Conservation (phyloP, 495 filamentous ascomycete genomes). For the Penicillium subrubescens region DNA sequence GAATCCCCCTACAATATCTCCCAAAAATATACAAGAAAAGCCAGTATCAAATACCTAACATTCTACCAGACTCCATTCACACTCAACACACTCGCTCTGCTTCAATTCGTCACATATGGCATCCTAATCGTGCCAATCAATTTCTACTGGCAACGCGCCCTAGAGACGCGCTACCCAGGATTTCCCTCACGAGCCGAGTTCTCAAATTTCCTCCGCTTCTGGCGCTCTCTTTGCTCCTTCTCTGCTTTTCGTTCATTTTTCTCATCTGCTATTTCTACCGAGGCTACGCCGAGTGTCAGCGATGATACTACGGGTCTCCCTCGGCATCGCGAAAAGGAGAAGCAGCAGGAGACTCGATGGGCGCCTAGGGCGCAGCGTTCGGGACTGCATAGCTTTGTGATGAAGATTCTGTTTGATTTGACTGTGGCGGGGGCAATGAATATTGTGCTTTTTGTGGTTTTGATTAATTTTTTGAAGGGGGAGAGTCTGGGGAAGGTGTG, state of each 20-base stretch:
- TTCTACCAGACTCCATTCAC: conserved; percentile 32
- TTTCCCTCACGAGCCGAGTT: conserved; percentile 34
- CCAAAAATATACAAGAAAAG: background rate
- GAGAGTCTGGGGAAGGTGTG: conserved; percentile 23
- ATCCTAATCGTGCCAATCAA: conserved; percentile 81
- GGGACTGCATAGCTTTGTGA: conserved; percentile 64
- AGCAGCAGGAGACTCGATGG: conserved; percentile 40
- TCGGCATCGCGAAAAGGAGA: conserved; percentile 53
- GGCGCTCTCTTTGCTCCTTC: conserved; percentile 39
- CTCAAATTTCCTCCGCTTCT: conserved; percentile 18
- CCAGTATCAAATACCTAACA: conserved; percentile 9
- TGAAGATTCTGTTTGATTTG: conserved; percentile 85
- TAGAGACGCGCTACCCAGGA: conserved; percentile 58
- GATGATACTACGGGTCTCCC: conserved; percentile 36
- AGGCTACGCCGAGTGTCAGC: conserved; percentile 22
- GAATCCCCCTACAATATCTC: background rate
- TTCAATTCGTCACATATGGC: conserved; percentile 79
- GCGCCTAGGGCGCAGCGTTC: conserved; percentile 26
- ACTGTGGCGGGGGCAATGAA: conserved; percentile 75
- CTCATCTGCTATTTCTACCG: conserved; percentile 3
- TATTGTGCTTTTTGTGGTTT: conserved; percentile 70
- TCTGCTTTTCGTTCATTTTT: conserved; percentile 37
- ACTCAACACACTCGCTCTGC: conserved; percentile 62
- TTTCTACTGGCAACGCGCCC: conserved; percentile 75
- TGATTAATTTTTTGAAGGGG: conserved; percentile 58